These are phyloP conservation scores for Vanrija pseudolonga DNA, from an alignment of 1,284 basidiomycete genomes.

Conservation along the genomic window DNA sequence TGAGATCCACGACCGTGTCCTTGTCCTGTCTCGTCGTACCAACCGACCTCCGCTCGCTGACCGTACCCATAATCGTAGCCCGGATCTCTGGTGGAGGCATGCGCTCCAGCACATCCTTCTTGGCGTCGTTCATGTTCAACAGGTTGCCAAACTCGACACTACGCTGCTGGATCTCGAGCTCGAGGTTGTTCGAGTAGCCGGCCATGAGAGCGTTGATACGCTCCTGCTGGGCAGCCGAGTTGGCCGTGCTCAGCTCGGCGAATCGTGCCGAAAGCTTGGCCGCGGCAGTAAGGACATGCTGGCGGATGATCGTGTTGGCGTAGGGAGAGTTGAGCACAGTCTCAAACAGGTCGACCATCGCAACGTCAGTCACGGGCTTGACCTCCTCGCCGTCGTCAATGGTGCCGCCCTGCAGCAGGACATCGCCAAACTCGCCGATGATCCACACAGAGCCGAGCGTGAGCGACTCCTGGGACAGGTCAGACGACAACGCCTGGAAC, in stretches of 20 bases:
- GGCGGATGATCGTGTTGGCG: conserved; percentile 82
- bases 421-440: conserved; percentile 93
- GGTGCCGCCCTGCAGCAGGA: conserved; percentile 81
- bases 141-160: conserved; percentile 90
- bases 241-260: conserved; percentile 49
- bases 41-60: conserved; percentile 86
- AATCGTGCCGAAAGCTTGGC: conserved; percentile 84
- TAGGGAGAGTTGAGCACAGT: conserved; percentile 92
- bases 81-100: conserved; percentile 98
- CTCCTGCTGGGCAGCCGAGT: conserved; percentile 66
- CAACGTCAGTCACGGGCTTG: conserved; percentile 69
- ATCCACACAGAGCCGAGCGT: conserved; percentile 93
- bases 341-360: conserved; percentile 80
- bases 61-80: conserved; percentile 85
- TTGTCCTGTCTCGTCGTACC: conserved; percentile 76
- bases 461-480: conserved; percentile 94
- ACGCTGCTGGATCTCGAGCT: conserved; percentile 93
- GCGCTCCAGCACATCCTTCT: conserved; percentile 87
- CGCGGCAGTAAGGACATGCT: conserved; percentile 85
- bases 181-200: conserved; percentile 74
- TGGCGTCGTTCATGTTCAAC: conserved; percentile 66
- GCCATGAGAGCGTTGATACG: conserved; percentile 72
- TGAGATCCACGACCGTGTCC: conserved; percentile 67
- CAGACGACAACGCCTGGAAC: conserved; percentile 78
- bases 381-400: conserved; percentile 75